Evolutionary conservation across 2,329 filamentous ascomycete genomes (phyloP).

Genomic region (Knoxdaviesia capensis): DNA sequence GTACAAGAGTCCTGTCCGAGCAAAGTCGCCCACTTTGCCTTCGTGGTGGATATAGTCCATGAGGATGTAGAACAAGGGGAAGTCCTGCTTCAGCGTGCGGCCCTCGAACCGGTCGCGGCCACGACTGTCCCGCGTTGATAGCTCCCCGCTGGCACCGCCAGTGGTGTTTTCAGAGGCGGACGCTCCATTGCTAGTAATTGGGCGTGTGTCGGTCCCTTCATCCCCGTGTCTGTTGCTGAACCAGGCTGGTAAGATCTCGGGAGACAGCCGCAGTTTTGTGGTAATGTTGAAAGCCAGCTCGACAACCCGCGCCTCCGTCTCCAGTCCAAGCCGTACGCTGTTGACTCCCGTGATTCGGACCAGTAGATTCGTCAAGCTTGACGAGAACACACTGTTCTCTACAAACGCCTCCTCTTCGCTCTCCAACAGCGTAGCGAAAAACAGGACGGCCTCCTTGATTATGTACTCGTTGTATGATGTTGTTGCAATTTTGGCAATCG

Average conservation of each 20-base stretch:
- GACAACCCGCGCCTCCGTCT: conserved; percentile 75
- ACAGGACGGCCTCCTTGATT: conserved; percentile 62
- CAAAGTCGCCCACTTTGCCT: conserved; percentile 87
- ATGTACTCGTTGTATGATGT: conserved; percentile 71
- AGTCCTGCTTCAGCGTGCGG: conserved; percentile 74
- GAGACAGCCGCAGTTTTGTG: conserved; percentile 83
- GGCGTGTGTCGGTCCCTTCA: conserved; percentile 12
- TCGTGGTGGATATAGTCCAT: conserved; percentile 96
- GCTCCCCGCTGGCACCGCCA: too few relatives aligned
- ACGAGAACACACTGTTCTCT: conserved; percentile 67
- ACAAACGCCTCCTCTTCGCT: conserved; percentile 93
- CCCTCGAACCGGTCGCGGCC: conserved; percentile 55
- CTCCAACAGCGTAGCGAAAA: conserved; percentile 86
- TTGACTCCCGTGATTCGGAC: conserved; percentile 58
- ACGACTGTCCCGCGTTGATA: conserved; percentile 4
- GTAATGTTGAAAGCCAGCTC: conserved; percentile 92
- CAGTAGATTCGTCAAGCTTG: conserved; percentile 70
- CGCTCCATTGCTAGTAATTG: too few relatives aligned
- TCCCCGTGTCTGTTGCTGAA: conserved; percentile 43
- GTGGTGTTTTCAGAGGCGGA: too few relatives aligned
- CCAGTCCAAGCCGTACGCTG: conserved; percentile 50
- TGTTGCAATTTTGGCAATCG: conserved; percentile 73
- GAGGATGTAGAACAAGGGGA: conserved; percentile 85
- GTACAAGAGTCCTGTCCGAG: conserved; percentile 80
- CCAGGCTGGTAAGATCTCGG: conserved; percentile 75